These are phyloP conservation scores for Fraxinus excelsior DNA, from an alignment of 257 asterid genomes.

Conservation along the genomic window DNA sequence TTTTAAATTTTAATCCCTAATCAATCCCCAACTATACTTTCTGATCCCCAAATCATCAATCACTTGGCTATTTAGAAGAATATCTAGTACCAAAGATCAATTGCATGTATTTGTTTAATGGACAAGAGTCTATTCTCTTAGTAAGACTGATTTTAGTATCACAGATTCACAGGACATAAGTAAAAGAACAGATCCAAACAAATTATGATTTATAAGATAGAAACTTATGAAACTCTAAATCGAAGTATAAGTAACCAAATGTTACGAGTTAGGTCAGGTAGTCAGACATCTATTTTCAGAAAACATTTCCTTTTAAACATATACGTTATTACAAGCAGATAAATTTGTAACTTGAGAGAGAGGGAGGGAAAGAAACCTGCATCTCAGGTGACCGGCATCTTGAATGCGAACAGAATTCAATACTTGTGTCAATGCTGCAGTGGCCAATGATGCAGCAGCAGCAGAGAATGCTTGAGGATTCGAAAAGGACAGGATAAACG, in stretches of 20 bases:
- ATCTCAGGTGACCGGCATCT: constrained; percentile 86
- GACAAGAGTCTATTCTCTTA: neutral
- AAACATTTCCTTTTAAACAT: neutral
- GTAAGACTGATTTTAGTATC: neutral
- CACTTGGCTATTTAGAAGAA: neutral
- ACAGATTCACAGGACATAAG: neutral
- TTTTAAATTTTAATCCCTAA: neutral
- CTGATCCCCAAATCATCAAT: neutral
- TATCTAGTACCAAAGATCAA: neutral
- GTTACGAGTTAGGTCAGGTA: neutral
- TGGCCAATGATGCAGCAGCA: constrained; percentile 71
- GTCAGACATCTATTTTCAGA: neutral
- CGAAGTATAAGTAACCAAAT: neutral
- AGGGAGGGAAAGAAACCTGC: constrained; percentile 55
- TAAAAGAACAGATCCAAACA: constrained; percentile 4
- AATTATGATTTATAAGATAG: neutral
- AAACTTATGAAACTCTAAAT: neutral
- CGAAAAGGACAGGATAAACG: constrained; percentile 57
- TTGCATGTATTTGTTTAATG: neutral
- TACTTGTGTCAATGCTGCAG: constrained; percentile 67
- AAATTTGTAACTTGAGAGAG: neutral
- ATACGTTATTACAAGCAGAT: neutral
- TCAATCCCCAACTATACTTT: neutral
- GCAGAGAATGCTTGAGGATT: constrained; percentile 70
- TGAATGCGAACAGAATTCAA: constrained; percentile 69